Conservation (phyloP, 2,329 filamentous ascomycete species). For the Plenodomus lindquistii region DNA sequence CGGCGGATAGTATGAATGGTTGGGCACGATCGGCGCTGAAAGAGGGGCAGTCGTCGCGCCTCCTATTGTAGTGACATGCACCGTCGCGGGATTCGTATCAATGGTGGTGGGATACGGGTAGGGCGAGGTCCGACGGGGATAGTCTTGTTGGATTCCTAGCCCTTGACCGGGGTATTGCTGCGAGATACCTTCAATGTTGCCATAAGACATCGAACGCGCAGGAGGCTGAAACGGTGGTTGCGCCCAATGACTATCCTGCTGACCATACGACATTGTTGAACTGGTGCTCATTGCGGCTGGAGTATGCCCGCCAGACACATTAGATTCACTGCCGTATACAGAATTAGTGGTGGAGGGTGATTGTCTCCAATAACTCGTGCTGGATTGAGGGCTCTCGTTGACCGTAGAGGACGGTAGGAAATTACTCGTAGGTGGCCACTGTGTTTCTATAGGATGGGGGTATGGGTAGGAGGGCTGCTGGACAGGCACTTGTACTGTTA, state of each 20-base stretch:
- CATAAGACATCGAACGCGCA: constrained; percentile 46
- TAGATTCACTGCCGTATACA: constrained; percentile 42
- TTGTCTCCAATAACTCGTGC: constrained; percentile 40
- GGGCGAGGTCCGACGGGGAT: constrained; percentile 36
- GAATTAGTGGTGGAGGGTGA: constrained; percentile 41
- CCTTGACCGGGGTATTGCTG: constrained; percentile 37
- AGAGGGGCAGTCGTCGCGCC: constrained; percentile 33
- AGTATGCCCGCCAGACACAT: constrained; percentile 39
- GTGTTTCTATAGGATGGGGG: constrained; percentile 41
- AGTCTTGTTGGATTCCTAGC: constrained; percentile 40
- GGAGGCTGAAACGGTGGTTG: constrained; percentile 35
- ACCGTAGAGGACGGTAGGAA: constrained; percentile 43
- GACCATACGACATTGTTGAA: constrained; percentile 42
- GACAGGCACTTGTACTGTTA: constrained; percentile 33
- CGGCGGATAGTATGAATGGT: constrained; percentile 35
- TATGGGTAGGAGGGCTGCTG: constrained; percentile 40
- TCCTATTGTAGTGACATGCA: constrained; percentile 32
- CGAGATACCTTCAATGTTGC: constrained; percentile 43
- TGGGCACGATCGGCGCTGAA: constrained; percentile 40
- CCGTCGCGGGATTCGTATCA: constrained; percentile 34
- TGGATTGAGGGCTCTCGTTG: constrained; percentile 38
- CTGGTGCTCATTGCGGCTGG: constrained; percentile 41
- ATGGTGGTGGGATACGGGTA: constrained; percentile 40
- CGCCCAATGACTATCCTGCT: constrained; percentile 37
- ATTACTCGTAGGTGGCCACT: constrained; percentile 37